Conservation (phyloP, 2,329 filamentous ascomycete species). For the Bipolaris bicolor region DNA sequence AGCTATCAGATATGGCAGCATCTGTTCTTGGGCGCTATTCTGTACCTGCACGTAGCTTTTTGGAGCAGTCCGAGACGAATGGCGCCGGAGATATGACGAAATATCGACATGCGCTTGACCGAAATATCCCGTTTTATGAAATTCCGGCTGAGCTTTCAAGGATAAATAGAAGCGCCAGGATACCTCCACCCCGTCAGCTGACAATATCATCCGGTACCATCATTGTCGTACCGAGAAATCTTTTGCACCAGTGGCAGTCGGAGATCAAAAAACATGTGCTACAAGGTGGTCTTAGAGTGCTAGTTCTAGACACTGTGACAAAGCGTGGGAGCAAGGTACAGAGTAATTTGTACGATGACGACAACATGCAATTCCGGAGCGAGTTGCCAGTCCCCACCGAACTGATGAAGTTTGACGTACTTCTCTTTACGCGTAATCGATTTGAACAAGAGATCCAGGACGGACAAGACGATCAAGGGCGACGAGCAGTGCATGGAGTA, state of each 20-base stretch:
- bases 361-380: constrained; percentile 47
- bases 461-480: constrained; percentile 54
- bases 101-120: constrained; percentile 36
- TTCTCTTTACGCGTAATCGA: constrained; percentile 75
- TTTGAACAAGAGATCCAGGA: constrained; percentile 72
- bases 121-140: constrained; percentile 49
- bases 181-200: constrained; percentile 57
- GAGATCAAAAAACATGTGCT: constrained; percentile 81
- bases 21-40: constrained; percentile 69
- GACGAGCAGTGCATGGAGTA: constrained; percentile 39
- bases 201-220: constrained; percentile 73
- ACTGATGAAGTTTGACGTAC: constrained; percentile 72
- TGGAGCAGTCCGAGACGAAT: constrained; percentile 58
- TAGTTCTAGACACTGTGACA: constrained; percentile 61
- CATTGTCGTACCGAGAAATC: constrained; percentile 80
- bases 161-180: constrained; percentile 51
- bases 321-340: constrained; percentile 31
- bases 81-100: constrained; percentile 42
- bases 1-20: constrained; percentile 77
- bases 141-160: constrained; percentile 50
- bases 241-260: constrained; percentile 81
- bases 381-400: constrained; percentile 63
- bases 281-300: constrained; percentile 63
- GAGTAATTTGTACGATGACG: constrained; percentile 8
- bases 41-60: constrained; percentile 72